Percentiles rank a stretch among this genome's conserved stretches.
These are phyloP conservation scores for Skeletonema potamos DNA, from an alignment of 108 stramenopile species.

Conservation along the genomic window DNA sequence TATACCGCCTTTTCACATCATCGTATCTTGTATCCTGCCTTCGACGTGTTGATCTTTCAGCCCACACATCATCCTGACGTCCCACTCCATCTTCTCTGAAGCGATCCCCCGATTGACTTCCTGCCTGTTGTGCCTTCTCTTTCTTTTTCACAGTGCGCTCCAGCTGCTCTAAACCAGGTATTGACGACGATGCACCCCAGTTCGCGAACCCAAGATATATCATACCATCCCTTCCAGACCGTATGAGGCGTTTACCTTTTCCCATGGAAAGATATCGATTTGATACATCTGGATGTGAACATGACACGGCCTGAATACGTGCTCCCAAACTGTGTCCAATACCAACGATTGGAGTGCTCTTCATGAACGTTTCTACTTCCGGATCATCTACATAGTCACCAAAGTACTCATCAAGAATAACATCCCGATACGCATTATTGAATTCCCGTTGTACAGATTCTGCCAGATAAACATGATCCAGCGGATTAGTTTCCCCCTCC, in stretches of 20 bases:
- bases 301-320: conserved; percentile 64
- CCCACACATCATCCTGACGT: conserved; percentile 34
- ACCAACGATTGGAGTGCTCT: conserved; percentile 61
- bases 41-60: conserved; percentile 31
- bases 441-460: conserved; percentile 53
- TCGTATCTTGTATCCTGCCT: conserved; percentile 11
- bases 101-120: not conserved
- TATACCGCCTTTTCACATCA: not conserved
- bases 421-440: conserved; percentile 60
- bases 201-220: conserved; percentile 49
- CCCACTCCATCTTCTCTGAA: conserved; percentile 15
- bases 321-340: conserved; percentile 81
- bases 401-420: conserved; percentile 81
- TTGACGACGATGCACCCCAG: conserved; percentile 36
- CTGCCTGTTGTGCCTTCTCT: not conserved
- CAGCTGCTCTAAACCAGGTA: conserved; percentile 41
- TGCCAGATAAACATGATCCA: conserved; percentile 66
- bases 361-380: conserved; percentile 42
- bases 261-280: conserved; percentile 37
- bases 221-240: conserved; percentile 44
- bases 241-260: conserved; percentile 34
- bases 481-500: conserved; percentile 46
- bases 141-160: conserved; percentile 26
- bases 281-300: conserved; percentile 29
- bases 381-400: conserved; percentile 24